These are phyloP conservation scores for Cyberlindnera amylophila DNA, from an alignment of 805 yeast genomes.

Conservation along the genomic window DNA sequence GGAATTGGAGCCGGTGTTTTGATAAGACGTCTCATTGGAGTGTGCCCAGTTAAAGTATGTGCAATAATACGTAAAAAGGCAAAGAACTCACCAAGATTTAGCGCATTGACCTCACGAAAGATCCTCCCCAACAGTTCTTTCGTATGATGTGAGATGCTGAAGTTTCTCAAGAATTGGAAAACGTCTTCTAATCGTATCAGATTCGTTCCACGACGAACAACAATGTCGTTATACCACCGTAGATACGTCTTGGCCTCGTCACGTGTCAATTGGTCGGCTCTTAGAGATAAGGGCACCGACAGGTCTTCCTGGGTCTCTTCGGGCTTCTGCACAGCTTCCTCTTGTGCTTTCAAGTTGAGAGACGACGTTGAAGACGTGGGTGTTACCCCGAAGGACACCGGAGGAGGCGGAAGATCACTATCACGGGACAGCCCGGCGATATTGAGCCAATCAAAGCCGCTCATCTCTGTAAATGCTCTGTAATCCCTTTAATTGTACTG, in stretches of 20 bases:
- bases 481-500: too few relatives aligned
- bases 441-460: conserved; percentile 52
- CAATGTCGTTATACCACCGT: conserved; percentile 88
- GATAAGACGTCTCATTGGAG: conserved; percentile 54
- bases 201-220: conserved; percentile 63
- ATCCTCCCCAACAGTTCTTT: conserved; percentile 49
- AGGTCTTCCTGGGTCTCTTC: conserved; percentile 35
- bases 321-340: conserved; percentile 4
- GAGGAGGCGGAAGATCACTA: conserved; percentile 41
- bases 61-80: conserved; percentile 78
- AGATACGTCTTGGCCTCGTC: conserved; percentile 83
- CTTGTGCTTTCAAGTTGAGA: conserved; percentile 14
- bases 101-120: conserved; percentile 49
- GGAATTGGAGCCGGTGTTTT: conserved; percentile 62
- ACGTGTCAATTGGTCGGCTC: conserved; percentile 62
- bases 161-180: conserved; percentile 73
- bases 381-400: conserved; percentile 45
- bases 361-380: conserved; percentile 25
- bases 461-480: conserved; percentile 1
- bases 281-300: conserved; percentile 58
- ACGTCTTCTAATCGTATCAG: conserved; percentile 72
- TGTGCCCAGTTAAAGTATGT: conserved; percentile 53
- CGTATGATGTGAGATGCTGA: conserved; percentile 52
- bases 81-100: conserved; percentile 88
- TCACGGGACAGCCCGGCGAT: conserved; percentile 35